Evolutionary conservation across 2,329 filamentous ascomycete genomes (phyloP).

Genomic region (Lecanoromycetidae sp.): DNA sequence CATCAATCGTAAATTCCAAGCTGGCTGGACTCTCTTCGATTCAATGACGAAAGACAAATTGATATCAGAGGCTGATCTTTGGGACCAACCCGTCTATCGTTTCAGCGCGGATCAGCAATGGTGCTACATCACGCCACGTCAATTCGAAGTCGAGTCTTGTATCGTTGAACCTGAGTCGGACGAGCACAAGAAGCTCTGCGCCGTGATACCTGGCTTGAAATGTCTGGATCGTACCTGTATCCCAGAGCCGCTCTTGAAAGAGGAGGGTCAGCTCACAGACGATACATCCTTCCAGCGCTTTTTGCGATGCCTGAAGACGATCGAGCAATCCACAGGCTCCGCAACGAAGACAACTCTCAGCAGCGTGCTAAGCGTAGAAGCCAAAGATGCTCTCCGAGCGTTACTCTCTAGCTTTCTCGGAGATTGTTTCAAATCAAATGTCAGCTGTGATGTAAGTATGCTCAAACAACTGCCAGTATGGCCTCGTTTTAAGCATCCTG

Average conservation of each 20-base stretch:
- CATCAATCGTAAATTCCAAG: background rate
- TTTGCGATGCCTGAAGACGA: background rate
- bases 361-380: background rate
- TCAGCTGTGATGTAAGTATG: background rate
- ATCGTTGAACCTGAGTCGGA: slow-evolving; percentile 2
- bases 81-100: slow-evolving; percentile 6
- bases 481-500: background rate
- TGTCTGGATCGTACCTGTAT: slow-evolving; percentile 3
- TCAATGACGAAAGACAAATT: background rate
- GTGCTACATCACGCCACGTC: slow-evolving; percentile 6
- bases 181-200: slow-evolving; percentile 5
- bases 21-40: background rate
- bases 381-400: background rate
- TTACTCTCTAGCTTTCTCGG: background rate
- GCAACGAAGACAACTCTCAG: background rate
- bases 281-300: slow-evolving; percentile 2
- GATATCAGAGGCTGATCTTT: background rate
- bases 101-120: background rate
- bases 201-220: background rate
- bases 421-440: background rate
- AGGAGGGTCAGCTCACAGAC: background rate
- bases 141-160: slow-evolving; percentile 3
- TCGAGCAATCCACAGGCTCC: background rate
- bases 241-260: background rate
- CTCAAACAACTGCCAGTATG: slow-evolving; percentile 1